These are phyloP conservation scores for Teunomyces panamensis DNA, from an alignment of 805 yeast species.

Conservation along the genomic window DNA sequence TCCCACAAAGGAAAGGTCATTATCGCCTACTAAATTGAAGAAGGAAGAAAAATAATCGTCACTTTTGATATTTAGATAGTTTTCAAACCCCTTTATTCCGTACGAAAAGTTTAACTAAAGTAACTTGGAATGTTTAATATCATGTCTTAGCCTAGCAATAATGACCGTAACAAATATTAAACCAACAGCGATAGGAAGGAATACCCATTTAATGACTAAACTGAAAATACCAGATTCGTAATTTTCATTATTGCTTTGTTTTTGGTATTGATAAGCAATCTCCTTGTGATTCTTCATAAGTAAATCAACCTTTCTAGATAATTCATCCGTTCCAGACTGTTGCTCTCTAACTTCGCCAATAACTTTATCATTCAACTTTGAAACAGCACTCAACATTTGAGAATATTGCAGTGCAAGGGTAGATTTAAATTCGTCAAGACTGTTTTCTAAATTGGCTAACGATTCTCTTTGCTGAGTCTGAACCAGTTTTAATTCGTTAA, in stretches of 20 bases:
- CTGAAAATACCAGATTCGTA: conserved; percentile 17
- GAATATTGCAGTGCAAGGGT: conserved; percentile 22
- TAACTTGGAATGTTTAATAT: conserved; percentile 60
- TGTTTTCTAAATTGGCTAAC: conserved; percentile 16
- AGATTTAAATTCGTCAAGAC: conserved; percentile 24
- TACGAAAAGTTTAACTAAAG: conserved; percentile 28
- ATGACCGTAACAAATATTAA: conserved; percentile 42
- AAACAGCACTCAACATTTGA: conserved; percentile 29
- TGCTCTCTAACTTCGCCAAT: conserved; percentile 43
- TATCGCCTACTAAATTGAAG: conserved; percentile 12
- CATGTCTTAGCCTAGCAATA: conserved; percentile 55
- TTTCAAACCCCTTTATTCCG: background rate
- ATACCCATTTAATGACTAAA: conserved; percentile 34
- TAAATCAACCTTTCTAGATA: conserved; percentile 37
- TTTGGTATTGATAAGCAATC: conserved; percentile 25
- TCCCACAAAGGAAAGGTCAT: conserved; percentile 10
- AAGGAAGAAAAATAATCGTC: background rate
- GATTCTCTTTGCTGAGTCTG: conserved; percentile 16
- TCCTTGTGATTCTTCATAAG: conserved; percentile 41
- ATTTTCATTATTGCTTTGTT: conserved; percentile 7
- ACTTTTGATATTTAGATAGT: background rate
- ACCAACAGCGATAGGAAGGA: conserved; percentile 40
- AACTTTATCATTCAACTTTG: conserved; percentile 32
- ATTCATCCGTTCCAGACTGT: conserved; percentile 30
- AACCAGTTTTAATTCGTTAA: conserved; percentile 16